Conservation (phyloP, 306 rosid genomes). For the Dryas drummondii region DNA sequence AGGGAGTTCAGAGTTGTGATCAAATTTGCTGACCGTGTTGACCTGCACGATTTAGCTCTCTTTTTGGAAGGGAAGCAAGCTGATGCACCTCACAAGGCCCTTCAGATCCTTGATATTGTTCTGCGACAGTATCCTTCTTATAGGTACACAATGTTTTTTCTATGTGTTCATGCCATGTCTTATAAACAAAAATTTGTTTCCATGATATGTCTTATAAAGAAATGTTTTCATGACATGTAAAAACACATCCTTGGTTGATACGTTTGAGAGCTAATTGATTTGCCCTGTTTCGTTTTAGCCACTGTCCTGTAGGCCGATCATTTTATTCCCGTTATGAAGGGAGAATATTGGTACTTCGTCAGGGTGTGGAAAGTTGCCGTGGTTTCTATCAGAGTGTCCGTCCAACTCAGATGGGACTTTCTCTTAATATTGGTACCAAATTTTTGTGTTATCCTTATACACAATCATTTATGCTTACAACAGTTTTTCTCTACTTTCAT, state of each 20-base stretch:
- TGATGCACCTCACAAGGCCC: too few relatives aligned
- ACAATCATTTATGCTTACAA: background rate
- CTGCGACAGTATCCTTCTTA: constrained; percentile 84
- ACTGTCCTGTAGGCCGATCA: constrained; percentile 88
- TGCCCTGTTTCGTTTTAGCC: constrained; percentile 44
- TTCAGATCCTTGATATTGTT: constrained; percentile 94
- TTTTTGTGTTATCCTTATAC: background rate
- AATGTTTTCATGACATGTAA: background rate
- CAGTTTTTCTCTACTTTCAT: background rate
- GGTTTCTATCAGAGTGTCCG: constrained; percentile 94
- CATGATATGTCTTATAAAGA: too few relatives aligned
- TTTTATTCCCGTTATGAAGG: constrained; percentile 81
- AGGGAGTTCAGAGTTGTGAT: constrained; percentile 82
- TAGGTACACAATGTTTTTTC: constrained; percentile 41
- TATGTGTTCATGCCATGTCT: too few relatives aligned
- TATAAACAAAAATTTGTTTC: too few relatives aligned
- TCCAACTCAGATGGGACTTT: constrained; percentile 95
- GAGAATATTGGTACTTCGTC: too few relatives aligned
- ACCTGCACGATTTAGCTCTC: too few relatives aligned
- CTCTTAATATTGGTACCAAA: constrained; percentile 74
- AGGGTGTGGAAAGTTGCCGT: too few relatives aligned
- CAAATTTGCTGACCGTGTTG: constrained; percentile 85
- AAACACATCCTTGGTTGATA: background rate
- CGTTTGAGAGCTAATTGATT: background rate
- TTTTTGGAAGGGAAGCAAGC: too few relatives aligned